Evolutionary conservation across 495 filamentous ascomycete genomes (phyloP).

Genomic region (Coniosporium apollinis): DNA sequence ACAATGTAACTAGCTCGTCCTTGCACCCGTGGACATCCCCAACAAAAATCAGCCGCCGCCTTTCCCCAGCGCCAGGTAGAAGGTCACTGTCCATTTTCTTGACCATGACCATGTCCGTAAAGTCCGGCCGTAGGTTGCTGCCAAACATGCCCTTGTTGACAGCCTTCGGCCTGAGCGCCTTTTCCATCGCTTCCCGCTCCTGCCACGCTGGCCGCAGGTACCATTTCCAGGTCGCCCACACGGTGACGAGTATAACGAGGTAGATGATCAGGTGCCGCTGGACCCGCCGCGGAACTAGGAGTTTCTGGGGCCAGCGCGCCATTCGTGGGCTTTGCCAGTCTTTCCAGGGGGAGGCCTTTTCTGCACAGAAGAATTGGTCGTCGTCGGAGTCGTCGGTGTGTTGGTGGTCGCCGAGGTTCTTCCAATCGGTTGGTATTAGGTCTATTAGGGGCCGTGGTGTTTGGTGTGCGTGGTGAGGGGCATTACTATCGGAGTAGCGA

Average conservation of each 20-base stretch:
- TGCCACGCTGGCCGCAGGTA: conserved; percentile 26
- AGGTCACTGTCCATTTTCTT: conserved; percentile 25
- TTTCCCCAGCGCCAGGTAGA: conserved; percentile 16
- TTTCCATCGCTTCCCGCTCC: conserved; percentile 23
- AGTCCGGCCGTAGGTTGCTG: conserved; percentile 28
- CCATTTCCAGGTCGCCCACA: conserved; percentile 26
- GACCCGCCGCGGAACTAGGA: conserved; percentile 3
- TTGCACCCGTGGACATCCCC: conserved; percentile 87
- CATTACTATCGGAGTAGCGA: no score
- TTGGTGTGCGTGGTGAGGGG: neutral
- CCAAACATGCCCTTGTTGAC: conserved; percentile 30
- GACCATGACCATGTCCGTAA: conserved; percentile 33
- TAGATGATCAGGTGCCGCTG: conserved; percentile 30
- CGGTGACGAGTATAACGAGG: conserved; percentile 22
- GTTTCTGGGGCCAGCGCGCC: neutral
- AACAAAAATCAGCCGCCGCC: conserved; percentile 47
- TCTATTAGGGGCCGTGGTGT: neutral
- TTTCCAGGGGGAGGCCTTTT: neutral
- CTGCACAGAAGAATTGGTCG: neutral
- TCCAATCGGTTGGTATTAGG: neutral
- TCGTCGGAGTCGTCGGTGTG: neutral
- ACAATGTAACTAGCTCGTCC: conserved; percentile 42
- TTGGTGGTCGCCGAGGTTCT: neutral
- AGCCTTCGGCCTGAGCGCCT: conserved; percentile 20
- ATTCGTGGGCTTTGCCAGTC: neutral